Percentiles rank a stretch among this genome's conserved stretches.
Conservation (phyloP, 2,329 filamentous ascomycete species). For the Chalara sp. region DNA sequence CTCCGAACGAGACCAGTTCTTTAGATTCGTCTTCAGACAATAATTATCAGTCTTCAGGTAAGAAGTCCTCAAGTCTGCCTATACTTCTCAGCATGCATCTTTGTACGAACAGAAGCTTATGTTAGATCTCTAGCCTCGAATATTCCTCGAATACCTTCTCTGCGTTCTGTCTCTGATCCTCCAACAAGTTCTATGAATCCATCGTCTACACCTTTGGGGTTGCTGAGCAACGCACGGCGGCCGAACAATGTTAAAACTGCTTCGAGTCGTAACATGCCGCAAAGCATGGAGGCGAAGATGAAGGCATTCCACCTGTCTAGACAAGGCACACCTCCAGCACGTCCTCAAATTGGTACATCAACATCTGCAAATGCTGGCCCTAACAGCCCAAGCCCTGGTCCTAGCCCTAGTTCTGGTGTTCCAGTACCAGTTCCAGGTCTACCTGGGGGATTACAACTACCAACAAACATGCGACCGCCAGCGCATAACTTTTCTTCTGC, state of each 20-base stretch:
- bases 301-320: slow-evolving; percentile 62
- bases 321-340: slow-evolving; percentile 45
- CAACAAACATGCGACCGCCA: slow-evolving; percentile 38
- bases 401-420: slow-evolving; percentile 22
- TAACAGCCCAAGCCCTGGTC: slow-evolving; percentile 15
- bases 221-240: slow-evolving; percentile 59
- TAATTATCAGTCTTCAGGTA: no score
- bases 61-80: no score
- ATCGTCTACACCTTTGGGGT: slow-evolving; percentile 78
- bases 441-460: slow-evolving; percentile 35
- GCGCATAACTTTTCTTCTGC: slow-evolving; percentile 42
- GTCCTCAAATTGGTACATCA: slow-evolving; percentile 19
- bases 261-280: slow-evolving; percentile 39
- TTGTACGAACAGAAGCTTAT: no score
- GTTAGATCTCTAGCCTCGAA: slow-evolving; percentile 19
- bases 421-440: slow-evolving; percentile 30
- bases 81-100: no score
- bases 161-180: slow-evolving; percentile 54
- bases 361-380: slow-evolving; percentile 17
- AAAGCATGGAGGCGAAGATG: slow-evolving; percentile 63
- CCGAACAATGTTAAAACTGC: slow-evolving; percentile 29
- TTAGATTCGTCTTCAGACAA: no score
- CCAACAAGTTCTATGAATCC: slow-evolving; percentile 57
- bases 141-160: slow-evolving; percentile 46
- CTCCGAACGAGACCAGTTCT: no score